phyloP scores from a whole-genome alignment of 2,329 filamentous ascomycete species.

The Cladosporium oxysporum region DNA sequence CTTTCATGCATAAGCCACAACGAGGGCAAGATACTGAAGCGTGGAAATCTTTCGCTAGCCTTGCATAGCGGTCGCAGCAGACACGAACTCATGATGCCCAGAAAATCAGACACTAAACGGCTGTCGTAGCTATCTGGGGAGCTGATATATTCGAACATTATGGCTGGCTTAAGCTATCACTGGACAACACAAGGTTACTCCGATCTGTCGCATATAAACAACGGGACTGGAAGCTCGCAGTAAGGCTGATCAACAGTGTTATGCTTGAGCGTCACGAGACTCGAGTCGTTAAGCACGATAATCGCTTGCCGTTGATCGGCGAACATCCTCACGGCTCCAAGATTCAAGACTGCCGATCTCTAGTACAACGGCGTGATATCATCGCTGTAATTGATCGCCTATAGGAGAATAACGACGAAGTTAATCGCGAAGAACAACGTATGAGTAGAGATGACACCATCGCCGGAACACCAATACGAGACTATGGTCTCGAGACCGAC shows the following conservation, averaged over 20 bases:
- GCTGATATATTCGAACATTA: conserved; percentile 6
- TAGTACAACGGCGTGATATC: neutral
- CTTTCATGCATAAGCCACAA: neutral
- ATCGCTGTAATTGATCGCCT: neutral
- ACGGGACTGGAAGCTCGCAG: conserved; percentile 3
- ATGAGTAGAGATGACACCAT: conserved; percentile 4
- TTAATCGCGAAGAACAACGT: neutral
- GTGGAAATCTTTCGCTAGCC: conserved; percentile 3
- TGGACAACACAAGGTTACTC: conserved; percentile 5
- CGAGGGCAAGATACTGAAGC: conserved; percentile 8
- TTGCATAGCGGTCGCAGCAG: neutral
- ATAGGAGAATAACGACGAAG: neutral
- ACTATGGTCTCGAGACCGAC: conserved; percentile 5
- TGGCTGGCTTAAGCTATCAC: conserved; percentile 9
- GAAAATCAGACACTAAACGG: neutral
- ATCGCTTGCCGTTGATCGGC: neutral
- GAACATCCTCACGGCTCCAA: neutral
- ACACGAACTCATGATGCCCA: neutral
- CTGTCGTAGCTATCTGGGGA: conserved; percentile 9
- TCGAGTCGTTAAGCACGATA: conserved; percentile 4
- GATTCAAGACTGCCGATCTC: conserved; percentile 8
- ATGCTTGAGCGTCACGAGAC: neutral
- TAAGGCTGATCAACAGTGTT: conserved; percentile 2
- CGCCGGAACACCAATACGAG: conserved; percentile 1
- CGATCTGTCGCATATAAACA: conserved; percentile 5